A percentile compares a stretch with the other conserved stretches of the same genome.
These are phyloP conservation scores for Umbelopsis ramanniana DNA, from an alignment of 192 early-diverging fungal species.

Conservation along the genomic window DNA sequence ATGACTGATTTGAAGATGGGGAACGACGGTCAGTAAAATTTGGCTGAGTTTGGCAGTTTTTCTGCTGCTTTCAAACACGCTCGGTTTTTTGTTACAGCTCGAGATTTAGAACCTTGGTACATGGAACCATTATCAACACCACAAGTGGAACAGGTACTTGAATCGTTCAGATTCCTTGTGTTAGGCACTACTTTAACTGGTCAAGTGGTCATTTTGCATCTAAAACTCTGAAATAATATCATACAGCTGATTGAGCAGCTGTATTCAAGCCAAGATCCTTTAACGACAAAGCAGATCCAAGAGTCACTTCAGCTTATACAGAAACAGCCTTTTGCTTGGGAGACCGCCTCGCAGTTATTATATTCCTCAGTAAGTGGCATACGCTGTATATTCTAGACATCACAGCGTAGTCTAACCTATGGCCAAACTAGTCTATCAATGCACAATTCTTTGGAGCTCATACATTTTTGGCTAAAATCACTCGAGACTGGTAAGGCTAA, in stretches of 20 bases:
- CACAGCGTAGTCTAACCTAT: not conserved
- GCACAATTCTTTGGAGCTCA: slow-evolving; percentile 65
- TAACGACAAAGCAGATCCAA: slow-evolving; percentile 49
- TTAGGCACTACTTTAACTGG: not conserved
- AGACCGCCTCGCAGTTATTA: slow-evolving; percentile 56
- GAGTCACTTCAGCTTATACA: slow-evolving; percentile 58
- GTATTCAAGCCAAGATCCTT: slow-evolving; percentile 45
- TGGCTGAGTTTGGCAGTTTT: not conserved
- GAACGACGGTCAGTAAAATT: not conserved
- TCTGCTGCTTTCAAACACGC: not conserved
- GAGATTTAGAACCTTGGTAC: not conserved
- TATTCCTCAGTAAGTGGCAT: slow-evolving; percentile 43
- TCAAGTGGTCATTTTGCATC: not conserved
- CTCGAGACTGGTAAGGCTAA: slow-evolving; percentile 55
- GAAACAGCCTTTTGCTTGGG: slow-evolving; percentile 57
- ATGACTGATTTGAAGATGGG: slow-evolving; percentile 9
- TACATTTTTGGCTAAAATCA: slow-evolving; percentile 60
- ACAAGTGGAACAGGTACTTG: slow-evolving; percentile 18
- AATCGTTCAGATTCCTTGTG: not conserved
- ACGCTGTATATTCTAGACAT: not conserved
- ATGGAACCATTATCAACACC: slow-evolving; percentile 13
- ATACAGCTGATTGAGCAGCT: slow-evolving; percentile 53
- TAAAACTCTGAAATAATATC: not conserved
- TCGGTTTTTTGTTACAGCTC: not conserved
- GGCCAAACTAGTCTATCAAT: slow-evolving; percentile 38